These are phyloP conservation scores for Calophaca sinica DNA, from an alignment of 306 rosid genomes.

Conservation along the genomic window DNA sequence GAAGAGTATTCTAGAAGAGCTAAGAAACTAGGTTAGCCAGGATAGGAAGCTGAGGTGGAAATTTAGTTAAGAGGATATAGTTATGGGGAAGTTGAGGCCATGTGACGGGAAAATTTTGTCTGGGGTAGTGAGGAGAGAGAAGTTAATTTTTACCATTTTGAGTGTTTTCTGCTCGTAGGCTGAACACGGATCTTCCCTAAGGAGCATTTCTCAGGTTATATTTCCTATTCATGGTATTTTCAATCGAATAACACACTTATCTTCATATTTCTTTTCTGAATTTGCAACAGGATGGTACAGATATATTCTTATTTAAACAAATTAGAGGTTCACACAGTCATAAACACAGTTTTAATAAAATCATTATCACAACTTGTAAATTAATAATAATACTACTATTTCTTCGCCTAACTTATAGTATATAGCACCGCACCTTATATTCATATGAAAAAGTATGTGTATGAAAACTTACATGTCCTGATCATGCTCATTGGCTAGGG, in stretches of 20 bases:
- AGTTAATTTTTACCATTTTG: background rate
- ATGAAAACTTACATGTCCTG: constrained; percentile 87
- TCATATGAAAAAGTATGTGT: constrained; percentile 25
- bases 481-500: constrained; percentile 79
- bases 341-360: background rate
- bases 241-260: background rate
- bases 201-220: constrained; percentile 6
- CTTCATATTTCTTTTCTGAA: constrained; percentile 3
- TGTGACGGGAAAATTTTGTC: background rate
- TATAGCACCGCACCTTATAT: background rate
- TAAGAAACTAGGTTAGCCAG: background rate
- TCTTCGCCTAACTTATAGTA: constrained; percentile 13
- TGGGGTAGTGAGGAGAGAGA: background rate
- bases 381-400: constrained; percentile 9
- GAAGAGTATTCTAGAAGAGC: background rate
- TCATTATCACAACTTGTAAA: background rate
- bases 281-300: constrained; percentile 12
- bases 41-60: background rate
- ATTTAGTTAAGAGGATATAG: background rate
- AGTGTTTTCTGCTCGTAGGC: background rate
- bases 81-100: background rate
- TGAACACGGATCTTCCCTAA: constrained; percentile 3
- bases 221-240: constrained; percentile 9
- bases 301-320: constrained; percentile 14
- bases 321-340: background rate